A percentile compares a stretch with the other conserved stretches of the same genome.
These are phyloP conservation scores for Domatiomyces catenatus DNA, from an alignment of 2,329 filamentous ascomycete species.

Conservation along the genomic window DNA sequence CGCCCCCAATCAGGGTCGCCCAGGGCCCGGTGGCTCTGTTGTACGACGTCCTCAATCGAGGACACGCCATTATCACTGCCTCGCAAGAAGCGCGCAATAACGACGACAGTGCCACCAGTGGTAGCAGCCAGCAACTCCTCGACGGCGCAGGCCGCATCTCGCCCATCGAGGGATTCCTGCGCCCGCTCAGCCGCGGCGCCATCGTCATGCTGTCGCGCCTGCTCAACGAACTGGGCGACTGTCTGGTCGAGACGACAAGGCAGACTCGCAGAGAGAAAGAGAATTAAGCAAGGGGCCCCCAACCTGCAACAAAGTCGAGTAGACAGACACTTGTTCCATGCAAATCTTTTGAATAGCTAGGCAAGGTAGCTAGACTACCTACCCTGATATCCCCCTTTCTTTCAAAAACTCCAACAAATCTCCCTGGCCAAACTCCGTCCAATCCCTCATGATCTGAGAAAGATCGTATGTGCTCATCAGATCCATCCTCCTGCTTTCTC, in stretches of 20 bases:
- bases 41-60: constrained; percentile 17
- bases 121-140: constrained; percentile 13
- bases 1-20: no score
- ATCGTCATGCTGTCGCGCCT: constrained; percentile 21
- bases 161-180: constrained; percentile 18
- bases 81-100: constrained; percentile 10
- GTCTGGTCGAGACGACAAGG: not conserved
- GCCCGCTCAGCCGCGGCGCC: constrained; percentile 22
- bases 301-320: no score
- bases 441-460: not conserved
- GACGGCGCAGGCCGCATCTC: constrained; percentile 9
- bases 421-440: no score
- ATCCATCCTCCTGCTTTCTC: not conserved
- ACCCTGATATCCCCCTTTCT: no score
- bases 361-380: no score
- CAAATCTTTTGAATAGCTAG: no score
- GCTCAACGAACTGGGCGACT: constrained; percentile 13
- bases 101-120: no score
- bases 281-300: no score
- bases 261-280: not conserved
- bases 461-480: not conserved
- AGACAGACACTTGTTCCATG: no score
- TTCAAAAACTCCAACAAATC: not conserved
- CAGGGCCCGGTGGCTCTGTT: constrained; percentile 15
- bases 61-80: constrained; percentile 19